Evolutionary conservation across 495 filamentous ascomycete species (phyloP), one percentile per base, ranked within the genome.

Genomic region (Bacidia gigantensis): DNA sequence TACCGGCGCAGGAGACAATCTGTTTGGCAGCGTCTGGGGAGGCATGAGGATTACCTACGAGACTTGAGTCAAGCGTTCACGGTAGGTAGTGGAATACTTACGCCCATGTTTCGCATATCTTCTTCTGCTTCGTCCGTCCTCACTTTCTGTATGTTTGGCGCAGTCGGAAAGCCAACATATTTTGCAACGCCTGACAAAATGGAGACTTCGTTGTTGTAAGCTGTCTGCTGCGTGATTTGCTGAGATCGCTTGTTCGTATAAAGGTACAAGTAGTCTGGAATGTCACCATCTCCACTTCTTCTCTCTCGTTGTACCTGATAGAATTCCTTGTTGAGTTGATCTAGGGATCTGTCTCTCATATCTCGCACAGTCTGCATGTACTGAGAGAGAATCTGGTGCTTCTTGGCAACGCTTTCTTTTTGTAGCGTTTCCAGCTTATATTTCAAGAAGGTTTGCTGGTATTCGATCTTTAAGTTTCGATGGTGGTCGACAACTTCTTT

Each of bases 91-190:
- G 26, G 32, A 47, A 41, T 52, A 77, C 89, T 81, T 72, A 96
- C 92, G 44, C 80, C 83, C 75, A 98, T 95, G 54, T 80, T 84
- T 62, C 87, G 81, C 35, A 96, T 69, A 67, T 98, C 92, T 47
- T 87, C 83, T 32, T 94, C 86, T 22, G 88, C 67, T 54, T 94
- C 87, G 17, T 79, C 71, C 10, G 77, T 71, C 12, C 85, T 79
- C 18, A 82, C 84, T 22, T 81, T 76, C 23, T 74, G 67, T 56
- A 98, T 79, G 11, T 81, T 73, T 18, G 92, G 92, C n/a, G 90
- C 90, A 26, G 90, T 90, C 24, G 92, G 92, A 66, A 96, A 97
- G 21, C 92, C 92, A 48, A 93, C 78, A 65, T 95, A 86, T 64
- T 95, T 95, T 5, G 89, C 87, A 51, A 97, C 76, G 18, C 92